Evolutionary conservation across 345 rosid species (phyloP).

Genomic region (Syzygium aqueum): DNA sequence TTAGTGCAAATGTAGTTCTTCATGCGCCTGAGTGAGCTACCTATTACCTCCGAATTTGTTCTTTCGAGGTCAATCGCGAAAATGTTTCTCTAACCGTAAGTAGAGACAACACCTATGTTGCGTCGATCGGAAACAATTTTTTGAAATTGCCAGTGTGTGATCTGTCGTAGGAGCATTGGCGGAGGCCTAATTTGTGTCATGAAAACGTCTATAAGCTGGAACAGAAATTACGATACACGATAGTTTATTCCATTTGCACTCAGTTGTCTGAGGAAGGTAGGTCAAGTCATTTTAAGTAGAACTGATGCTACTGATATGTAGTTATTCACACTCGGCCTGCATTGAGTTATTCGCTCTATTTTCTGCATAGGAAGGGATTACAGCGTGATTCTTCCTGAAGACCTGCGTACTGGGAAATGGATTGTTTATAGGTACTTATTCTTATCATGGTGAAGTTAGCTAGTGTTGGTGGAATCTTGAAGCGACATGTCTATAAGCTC

Average conservation of each 20-base stretch:
- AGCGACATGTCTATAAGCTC: not conserved
- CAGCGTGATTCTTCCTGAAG: conserved; percentile 76
- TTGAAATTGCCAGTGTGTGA: not conserved
- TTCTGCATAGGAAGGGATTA: conserved; percentile 27
- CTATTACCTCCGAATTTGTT: not conserved
- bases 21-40: not conserved
- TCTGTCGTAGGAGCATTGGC: not conserved
- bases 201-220: not conserved
- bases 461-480: not conserved
- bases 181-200: not conserved
- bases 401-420: conserved; percentile 71
- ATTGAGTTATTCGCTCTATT: not conserved
- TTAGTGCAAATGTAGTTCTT: not conserved
- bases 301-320: no score
- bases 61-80: not conserved
- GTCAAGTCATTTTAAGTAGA: not conserved
- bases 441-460: not conserved
- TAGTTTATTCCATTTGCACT: not conserved
- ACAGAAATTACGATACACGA: not conserved
- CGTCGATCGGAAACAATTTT: not conserved
- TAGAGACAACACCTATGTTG: not conserved
- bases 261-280: not conserved
- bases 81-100: not conserved
- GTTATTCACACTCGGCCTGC: not conserved
- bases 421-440: conserved; percentile 65